A percentile compares a stretch with the other conserved stretches of the same genome.
Conservation (phyloP, 164 flowering plant species). For the Umbellularia californica region DNA sequence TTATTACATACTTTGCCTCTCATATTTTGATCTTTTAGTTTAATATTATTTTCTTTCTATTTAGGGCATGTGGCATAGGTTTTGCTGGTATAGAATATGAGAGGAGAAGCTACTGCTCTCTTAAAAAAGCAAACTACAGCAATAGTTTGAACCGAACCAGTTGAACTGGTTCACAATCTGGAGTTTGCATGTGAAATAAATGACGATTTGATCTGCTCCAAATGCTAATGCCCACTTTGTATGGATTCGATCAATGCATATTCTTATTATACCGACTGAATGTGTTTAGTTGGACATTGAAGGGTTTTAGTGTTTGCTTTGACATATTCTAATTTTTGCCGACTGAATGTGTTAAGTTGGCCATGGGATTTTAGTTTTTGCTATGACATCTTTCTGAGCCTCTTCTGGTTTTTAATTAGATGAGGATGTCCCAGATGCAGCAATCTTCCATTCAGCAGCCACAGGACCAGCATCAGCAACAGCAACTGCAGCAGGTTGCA, state of each 20-base stretch:
- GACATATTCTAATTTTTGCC: neutral
- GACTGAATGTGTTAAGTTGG: neutral
- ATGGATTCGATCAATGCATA: neutral
- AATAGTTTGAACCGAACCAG: too few species aligned
- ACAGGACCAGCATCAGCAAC: slow-evolving; percentile 61
- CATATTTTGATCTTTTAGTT: too few species aligned
- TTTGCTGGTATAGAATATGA: neutral
- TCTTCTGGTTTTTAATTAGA: slow-evolving; percentile 4
- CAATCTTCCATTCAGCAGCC: slow-evolving; percentile 34
- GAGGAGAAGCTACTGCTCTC: neutral
- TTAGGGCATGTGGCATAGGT: neutral
- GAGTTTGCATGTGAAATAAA: neutral
- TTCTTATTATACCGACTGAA: neutral
- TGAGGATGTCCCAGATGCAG: slow-evolving; percentile 19
- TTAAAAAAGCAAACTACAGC: neutral
- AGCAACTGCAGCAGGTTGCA: slow-evolving; percentile 49
- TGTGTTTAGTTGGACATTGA: neutral
- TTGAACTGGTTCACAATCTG: neutral
- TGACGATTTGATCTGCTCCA: neutral
- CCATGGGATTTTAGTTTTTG: neutral
- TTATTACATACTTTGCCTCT: too few species aligned
- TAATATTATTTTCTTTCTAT: too few species aligned
- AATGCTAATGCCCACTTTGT: too few species aligned
- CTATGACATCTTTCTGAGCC: neutral
- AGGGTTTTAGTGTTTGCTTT: neutral